Evolutionary conservation across 2,329 filamentous ascomycete species (phyloP).

Genomic region (Setomelanomma holmii): DNA sequence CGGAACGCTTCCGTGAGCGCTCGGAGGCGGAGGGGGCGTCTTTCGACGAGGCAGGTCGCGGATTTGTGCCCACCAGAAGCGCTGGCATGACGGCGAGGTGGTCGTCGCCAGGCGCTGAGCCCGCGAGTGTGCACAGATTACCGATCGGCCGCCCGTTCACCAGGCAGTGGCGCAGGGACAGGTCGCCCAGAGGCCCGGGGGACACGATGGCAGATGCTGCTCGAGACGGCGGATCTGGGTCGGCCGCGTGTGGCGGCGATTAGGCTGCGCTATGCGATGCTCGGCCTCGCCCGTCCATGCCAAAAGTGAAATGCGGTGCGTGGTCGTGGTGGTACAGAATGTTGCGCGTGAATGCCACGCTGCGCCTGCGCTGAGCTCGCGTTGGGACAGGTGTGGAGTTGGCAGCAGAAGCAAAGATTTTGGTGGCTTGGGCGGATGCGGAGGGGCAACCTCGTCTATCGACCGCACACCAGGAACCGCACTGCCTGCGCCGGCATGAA

Average conservation of each 20-base stretch:
- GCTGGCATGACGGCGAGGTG: conserved; percentile 47
- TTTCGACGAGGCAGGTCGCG: conserved; percentile 32
- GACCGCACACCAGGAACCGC: conserved; percentile 1
- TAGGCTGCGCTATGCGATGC: too few relatives aligned
- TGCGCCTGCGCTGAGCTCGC: background rate
- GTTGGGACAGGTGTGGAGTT: background rate
- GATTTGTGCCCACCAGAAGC: conserved; percentile 41
- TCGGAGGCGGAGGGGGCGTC: conserved; percentile 30
- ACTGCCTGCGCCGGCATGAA: background rate
- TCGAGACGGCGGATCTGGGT: background rate
- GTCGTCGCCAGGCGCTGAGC: conserved; percentile 25
- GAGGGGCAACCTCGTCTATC: conserved; percentile 1
- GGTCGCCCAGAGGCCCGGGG: conserved; percentile 14
- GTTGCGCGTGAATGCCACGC: conserved; percentile 1
- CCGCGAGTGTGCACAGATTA: conserved; percentile 21
- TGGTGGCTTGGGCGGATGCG: background rate
- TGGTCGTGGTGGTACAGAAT: conserved; percentile 7
- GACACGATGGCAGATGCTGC: background rate
- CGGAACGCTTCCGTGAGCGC: conserved; percentile 31
- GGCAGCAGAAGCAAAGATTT: conserved; percentile 1
- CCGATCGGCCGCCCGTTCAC: too few relatives aligned
- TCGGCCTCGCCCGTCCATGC: conserved; percentile 15
- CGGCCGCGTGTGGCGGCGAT: conserved; percentile 18
- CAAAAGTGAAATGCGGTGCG: conserved; percentile 12
- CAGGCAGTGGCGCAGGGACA: conserved; percentile 2